Base-by-base conservation (phyloP, 208 protist genomes). In the Crithidia brevicula region DNA sequence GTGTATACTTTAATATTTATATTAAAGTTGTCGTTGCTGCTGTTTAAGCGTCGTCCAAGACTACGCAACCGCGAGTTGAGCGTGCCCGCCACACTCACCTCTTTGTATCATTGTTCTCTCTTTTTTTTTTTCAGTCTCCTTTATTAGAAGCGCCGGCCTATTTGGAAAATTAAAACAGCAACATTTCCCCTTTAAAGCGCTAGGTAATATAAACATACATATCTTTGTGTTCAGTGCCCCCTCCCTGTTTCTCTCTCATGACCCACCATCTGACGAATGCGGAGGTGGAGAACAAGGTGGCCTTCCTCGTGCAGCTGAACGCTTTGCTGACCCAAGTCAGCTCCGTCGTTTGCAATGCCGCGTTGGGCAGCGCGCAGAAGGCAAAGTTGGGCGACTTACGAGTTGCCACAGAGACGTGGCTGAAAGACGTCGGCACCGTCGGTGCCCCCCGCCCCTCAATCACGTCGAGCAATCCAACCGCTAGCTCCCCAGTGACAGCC, bases 241-340 rank as follows among this genome's bases (percentile, higher is more conserved):
- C 28, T 60, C 46, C 62, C 53, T 28, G 23, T 1, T 23, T 34
- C 5, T 1, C 9, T 16, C 8, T n/a, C 3, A 82, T 83, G 79
- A 22, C 75, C n/a, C 67, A 78, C 47, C 56, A 70, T 22, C 47
- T 67, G 20, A 83, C 75, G 5, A 59, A 70, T 13, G 72, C 59
- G 22, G 83, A 87, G 66, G 78, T 83, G 52, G 90, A 95, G 22
- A 95, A 92, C 79, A 82, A 82, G 27, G 54, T 76, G 10, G 83
- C 87, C 1, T 96, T 93, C 70, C 63, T 96, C 25, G 90, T 88
- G 36, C 90, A 96, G 54, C 78, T 96, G 31, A 79, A 79, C 38
- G 80, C 80, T 0, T 63, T 92, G 36, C 78, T 96, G 30, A 78
- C 81, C 4, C 88, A 89, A 47, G 74, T 91, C 16, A 67, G 56